phyloP scores from a whole-genome alignment of 345 rosid species.

The Hibiscus mutabilis region DNA sequence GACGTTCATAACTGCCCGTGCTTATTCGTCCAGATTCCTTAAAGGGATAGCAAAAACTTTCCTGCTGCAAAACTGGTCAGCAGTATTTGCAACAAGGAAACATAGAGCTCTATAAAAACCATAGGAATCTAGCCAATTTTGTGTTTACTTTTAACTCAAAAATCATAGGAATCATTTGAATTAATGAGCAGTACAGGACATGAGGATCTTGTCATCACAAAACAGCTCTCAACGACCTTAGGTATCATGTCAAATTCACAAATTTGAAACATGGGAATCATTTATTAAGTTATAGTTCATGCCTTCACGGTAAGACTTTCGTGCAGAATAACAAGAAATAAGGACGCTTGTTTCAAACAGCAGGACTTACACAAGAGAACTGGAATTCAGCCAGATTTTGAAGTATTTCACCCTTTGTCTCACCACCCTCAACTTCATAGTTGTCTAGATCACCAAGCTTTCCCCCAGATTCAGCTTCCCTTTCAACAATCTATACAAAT shows the following conservation, averaged over 20 bases:
- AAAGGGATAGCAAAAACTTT: background rate
- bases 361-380: constrained; percentile 81
- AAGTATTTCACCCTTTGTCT: constrained; percentile 83
- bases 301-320: background rate
- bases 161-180: background rate
- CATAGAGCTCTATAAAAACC: background rate
- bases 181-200: background rate
- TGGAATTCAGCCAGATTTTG: constrained; percentile 94
- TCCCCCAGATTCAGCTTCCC: constrained; percentile 80
- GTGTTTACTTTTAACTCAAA: background rate
- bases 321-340: background rate
- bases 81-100: background rate
- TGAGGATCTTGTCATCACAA: background rate
- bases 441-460: constrained; percentile 81
- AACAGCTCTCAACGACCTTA: background rate
- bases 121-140: background rate
- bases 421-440: constrained; percentile 96
- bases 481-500: constrained; percentile 62
- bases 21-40: background rate
- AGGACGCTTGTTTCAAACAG: background rate
- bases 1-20: background rate
- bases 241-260: background rate
- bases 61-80: background rate
- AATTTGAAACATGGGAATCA: background rate
- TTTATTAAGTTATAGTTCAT: background rate